phyloP scores from a whole-genome alignment of 352 stramenopile genomes.

The Globisporangium perplexum region DNA sequence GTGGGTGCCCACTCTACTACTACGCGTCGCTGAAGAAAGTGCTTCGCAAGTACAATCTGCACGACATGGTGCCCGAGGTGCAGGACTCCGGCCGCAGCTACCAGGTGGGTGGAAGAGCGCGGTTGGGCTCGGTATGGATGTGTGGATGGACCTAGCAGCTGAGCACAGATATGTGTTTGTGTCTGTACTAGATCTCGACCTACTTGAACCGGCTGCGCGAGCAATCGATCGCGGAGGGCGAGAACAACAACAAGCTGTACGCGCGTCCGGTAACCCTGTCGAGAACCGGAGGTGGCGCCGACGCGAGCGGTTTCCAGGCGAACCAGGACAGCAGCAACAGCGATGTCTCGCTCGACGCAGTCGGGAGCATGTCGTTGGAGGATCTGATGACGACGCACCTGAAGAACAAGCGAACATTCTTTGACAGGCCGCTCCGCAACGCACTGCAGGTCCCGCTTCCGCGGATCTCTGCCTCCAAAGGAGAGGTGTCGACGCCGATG shows the following conservation, averaged over 20 bases:
- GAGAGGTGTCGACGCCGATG: constrained; percentile 17
- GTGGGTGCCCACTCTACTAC: constrained; percentile 75
- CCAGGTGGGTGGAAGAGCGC: constrained; percentile 26
- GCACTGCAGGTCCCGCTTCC: constrained; percentile 34
- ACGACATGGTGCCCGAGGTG: constrained; percentile 82
- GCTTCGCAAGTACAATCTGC: constrained; percentile 83
- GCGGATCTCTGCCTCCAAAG: constrained; percentile 14
- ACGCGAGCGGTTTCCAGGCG: constrained; percentile 29
- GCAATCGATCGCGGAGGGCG: constrained; percentile 65
- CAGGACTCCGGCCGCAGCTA: constrained; percentile 80
- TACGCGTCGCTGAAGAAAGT: constrained; percentile 78
- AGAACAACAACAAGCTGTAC: constrained; percentile 78
- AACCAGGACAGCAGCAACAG: constrained; percentile 18
- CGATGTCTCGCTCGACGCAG: constrained; percentile 40
- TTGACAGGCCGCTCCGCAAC: constrained; percentile 34
- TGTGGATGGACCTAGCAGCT: background rate
- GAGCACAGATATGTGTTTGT: background rate
- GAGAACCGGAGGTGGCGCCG: constrained; percentile 15
- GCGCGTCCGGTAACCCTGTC: constrained; percentile 18
- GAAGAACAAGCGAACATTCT: constrained; percentile 46
- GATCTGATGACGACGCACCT: constrained; percentile 44
- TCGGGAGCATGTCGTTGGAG: constrained; percentile 62
- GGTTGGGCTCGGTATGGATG: background rate
- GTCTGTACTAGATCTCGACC: constrained; percentile 41
- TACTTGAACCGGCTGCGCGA: constrained; percentile 70